These are phyloP conservation scores for Sungouiozyma ichnusensis DNA, from an alignment of 805 yeast genomes.

Conservation along the genomic window DNA sequence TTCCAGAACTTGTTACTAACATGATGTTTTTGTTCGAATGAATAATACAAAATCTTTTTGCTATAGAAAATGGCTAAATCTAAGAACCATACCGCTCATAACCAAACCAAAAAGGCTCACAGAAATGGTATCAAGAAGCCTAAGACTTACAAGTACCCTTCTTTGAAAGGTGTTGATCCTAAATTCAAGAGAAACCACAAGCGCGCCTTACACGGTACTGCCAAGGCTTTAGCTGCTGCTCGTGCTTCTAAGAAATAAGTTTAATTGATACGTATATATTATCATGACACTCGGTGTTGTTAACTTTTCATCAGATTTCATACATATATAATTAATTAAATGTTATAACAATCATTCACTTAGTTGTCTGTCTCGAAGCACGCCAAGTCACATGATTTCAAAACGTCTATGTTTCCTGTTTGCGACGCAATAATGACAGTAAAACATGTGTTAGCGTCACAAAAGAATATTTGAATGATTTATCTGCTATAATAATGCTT, in stretches of 20 bases:
- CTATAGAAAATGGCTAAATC: slow-evolving; percentile 80
- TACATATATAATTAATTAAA: background rate
- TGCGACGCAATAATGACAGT: background rate
- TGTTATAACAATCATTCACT: background rate
- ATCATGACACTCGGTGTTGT: background rate
- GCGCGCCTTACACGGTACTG: slow-evolving; percentile 96
- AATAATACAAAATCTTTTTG: background rate
- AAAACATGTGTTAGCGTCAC: background rate
- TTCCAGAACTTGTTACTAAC: background rate
- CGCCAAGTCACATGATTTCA: background rate
- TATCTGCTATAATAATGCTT: too few relatives aligned
- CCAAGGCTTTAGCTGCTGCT: slow-evolving; percentile 82
- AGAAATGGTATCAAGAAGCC: slow-evolving; percentile 99
- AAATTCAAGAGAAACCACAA: slow-evolving; percentile 99
- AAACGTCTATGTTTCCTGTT: background rate
- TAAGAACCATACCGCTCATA: slow-evolving; percentile 99
- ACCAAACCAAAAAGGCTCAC: slow-evolving; percentile 99
- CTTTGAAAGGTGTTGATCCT: slow-evolving; percentile 97
- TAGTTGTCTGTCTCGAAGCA: background rate
- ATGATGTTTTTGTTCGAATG: background rate
- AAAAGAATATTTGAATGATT: too few relatives aligned
- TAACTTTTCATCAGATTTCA: background rate
- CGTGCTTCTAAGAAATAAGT: slow-evolving; percentile 36
- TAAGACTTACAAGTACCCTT: slow-evolving; percentile 94
- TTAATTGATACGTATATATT: slow-evolving; percentile 18